Evolutionary conservation across 2,329 filamentous ascomycete genomes (phyloP), one percentile per base, ranked within the genome.

Genomic region (Aspergillus aculeatus): DNA sequence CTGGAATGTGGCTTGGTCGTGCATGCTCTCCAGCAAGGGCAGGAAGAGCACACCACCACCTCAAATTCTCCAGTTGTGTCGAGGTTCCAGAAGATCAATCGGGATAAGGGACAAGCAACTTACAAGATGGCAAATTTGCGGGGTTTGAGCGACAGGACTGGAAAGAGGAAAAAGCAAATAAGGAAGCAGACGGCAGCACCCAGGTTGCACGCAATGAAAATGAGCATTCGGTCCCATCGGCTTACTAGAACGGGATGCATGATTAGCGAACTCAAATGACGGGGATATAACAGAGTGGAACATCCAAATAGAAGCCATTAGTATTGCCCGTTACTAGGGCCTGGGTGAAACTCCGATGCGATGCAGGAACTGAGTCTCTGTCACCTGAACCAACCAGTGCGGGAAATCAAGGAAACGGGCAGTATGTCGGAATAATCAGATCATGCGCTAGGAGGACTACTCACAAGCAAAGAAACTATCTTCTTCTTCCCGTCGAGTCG

Each of bases 51-150:
- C 58, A 58, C 61, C 60, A 59, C 53, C 62, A 60, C 62, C 61
- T 63, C 62, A 49, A 57, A 51, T 50, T 54, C 62, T 12, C 48
- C 47, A 32, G 55, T 54, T 66, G 61, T 66, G 62, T 47, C 47
- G 56, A 44, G 57, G 55, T 56, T 52, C 50, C 14, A 51, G 29
- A 31, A 35, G 56, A 62, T 60, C 54, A 58, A 41, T 35, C 54
- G 61, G 60, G 48, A 57, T 62, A 56, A 66, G 63, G 49, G 41
- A 41, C 16, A 47, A 57, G 58, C 19, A 59, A 94, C 94, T 90
- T 87, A 98, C 95, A 98, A 78, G 66, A 96, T 92, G 57, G 94
- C 93, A 82, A 99, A 97, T 83, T 98, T 99, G 78, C 90, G 87
- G 68, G 94, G 93, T 74, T 85, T 88, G 66, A 92, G 78, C 66